Evolutionary conservation across 1,284 basidiomycete genomes (phyloP), one percentile per base, ranked within the genome.

Genomic region (Leccinum insigne): DNA sequence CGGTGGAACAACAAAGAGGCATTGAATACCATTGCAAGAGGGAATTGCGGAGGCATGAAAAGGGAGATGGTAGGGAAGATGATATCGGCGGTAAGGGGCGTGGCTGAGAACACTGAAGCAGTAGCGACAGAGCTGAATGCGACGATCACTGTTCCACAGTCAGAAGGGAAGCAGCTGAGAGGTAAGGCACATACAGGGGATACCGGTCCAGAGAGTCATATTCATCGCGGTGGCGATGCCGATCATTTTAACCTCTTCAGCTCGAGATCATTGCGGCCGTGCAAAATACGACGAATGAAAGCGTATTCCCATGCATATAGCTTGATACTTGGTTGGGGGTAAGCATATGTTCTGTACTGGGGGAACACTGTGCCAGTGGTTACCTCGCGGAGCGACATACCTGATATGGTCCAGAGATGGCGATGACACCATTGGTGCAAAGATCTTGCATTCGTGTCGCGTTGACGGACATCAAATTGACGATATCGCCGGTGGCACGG

Each of bases 11-110:
- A 64, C 54, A 23, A 26, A 2, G 5, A 9, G 1, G 14, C 18
- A 16, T 10, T 7, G 68, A 77, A 40, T 74, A 91, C 88, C 89
- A 97, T 95, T 1, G 89, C 91, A 42, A 98, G 82, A 23, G 96
- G 95, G 82, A 98, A 93, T 70, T 91, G 86, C 40, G 98, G 82
- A 1, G 98, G 84, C 84, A 94, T 92, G 82, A 98, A 99, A 49
- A 99, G 82, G 0, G 94, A 92, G 63, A 99, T 95, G 0, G 95
- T 90, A 4, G 96, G 96, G 85, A 99, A 99, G 71, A 98, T 95
- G 67, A 96, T 82, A 72, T 98, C 95, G 2, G 93, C 88, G 0
- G 96, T 98, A 5, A 99, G 79, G 2, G 95, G 94, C 58, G 77
- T 83, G 2, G 85, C 79, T 2, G 89, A 90, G 1, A 89, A 87